Conservation (phyloP, 148 eudicot genomes). For the Cornus kousa region DNA sequence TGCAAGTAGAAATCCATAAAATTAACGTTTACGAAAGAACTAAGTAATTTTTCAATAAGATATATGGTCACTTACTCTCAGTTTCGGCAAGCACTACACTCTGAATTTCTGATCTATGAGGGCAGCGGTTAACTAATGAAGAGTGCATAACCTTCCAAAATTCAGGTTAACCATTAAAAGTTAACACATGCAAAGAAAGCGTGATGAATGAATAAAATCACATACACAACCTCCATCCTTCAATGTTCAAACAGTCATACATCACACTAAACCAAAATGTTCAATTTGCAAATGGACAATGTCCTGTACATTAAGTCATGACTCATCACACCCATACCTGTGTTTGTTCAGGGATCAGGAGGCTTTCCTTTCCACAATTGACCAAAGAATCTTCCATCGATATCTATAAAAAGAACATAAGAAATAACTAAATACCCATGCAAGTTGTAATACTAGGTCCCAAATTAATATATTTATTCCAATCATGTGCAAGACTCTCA, state of each 20-base stretch:
- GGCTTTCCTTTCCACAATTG: constrained; percentile 56
- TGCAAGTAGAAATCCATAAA: neutral
- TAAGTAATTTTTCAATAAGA: neutral
- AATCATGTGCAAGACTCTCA: neutral
- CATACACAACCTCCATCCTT: neutral
- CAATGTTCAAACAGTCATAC: neutral
- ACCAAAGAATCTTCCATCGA: constrained; percentile 41
- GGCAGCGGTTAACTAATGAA: constrained; percentile 46
- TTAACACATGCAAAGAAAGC: neutral
- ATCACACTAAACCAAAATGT: neutral
- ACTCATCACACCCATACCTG: constrained; percentile 27
- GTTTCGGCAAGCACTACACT: constrained; percentile 49
- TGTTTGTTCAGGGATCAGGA: constrained; percentile 52
- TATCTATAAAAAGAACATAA: constrained; percentile 29
- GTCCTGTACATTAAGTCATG: neutral
- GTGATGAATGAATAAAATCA: neutral
- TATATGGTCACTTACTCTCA: constrained; percentile 30
- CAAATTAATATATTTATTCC: neutral
- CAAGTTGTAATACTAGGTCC: neutral
- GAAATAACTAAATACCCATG: neutral
- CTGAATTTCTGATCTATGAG: constrained; percentile 67
- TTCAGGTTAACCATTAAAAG: neutral
- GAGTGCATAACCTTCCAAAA: constrained; percentile 47
- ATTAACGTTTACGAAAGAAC: neutral
- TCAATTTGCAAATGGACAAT: constrained; percentile 5